phyloP scores from a whole-genome alignment of 78 protist genomes.

The Mastigamoeba balamuthi region DNA sequence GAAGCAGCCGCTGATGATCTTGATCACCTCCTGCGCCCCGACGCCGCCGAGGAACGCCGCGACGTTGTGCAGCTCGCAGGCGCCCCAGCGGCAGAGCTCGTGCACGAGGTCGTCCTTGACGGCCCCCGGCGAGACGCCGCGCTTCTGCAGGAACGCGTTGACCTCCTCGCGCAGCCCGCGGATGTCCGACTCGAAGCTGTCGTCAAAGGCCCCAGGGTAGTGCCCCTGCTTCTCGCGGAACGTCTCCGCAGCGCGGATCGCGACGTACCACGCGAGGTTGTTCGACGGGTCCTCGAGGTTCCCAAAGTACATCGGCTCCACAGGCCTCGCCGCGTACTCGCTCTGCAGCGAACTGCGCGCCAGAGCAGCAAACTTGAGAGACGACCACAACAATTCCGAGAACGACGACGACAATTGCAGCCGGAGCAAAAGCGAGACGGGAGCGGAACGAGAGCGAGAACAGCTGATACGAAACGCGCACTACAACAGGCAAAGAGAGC shows the following conservation, averaged over 20 bases:
- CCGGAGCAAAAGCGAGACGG: no score
- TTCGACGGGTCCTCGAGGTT: slow-evolving; percentile 1
- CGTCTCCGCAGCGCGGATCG: slow-evolving; percentile 18
- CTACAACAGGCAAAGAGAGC: no score
- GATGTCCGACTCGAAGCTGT: slow-evolving; percentile 36
- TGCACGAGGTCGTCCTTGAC: slow-evolving; percentile 33
- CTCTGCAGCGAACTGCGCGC: no score
- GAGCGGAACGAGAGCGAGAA: no score
- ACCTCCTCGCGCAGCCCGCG: slow-evolving; percentile 2
- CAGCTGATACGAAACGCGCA: no score
- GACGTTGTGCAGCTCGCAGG: slow-evolving; percentile 60
- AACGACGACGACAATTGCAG: no score
- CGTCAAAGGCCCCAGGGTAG: background rate
- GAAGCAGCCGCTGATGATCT: slow-evolving; percentile 61
- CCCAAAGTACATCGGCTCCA: no score
- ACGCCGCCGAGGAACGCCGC: slow-evolving; percentile 78
- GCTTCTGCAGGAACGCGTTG: background rate
- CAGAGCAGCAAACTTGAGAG: no score
- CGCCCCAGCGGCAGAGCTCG: slow-evolving; percentile 68
- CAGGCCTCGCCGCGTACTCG: no score
- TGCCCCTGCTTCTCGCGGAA: slow-evolving; percentile 10
- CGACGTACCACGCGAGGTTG: slow-evolving; percentile 13
- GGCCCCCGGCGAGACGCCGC: background rate
- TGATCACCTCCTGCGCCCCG: slow-evolving; percentile 67
- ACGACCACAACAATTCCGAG: no score